Conservation (phyloP, 306 rosid species). For the Sophora flavescens region DNA sequence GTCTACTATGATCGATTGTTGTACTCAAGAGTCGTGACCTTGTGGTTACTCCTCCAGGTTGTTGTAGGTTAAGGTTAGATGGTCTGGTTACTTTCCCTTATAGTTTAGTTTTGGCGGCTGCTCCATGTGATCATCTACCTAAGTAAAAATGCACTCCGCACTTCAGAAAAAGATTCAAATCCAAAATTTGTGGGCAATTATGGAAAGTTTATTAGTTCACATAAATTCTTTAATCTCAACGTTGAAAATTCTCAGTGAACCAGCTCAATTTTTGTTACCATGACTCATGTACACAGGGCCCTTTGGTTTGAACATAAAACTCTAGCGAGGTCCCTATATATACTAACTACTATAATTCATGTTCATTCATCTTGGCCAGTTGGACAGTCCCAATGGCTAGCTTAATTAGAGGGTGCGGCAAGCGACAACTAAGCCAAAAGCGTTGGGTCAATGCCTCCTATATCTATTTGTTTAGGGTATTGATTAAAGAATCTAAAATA, state of each 20-base stretch:
- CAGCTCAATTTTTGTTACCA: not conserved
- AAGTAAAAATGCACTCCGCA: slow-evolving; percentile 1
- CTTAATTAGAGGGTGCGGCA: slow-evolving; percentile 29
- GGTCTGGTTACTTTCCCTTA: too few relatives aligned
- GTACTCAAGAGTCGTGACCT: too few relatives aligned
- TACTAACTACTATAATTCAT: not conserved
- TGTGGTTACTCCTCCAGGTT: too few relatives aligned
- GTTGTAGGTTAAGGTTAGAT: too few relatives aligned
- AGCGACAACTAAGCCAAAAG: slow-evolving; percentile 38
- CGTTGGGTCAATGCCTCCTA: slow-evolving; percentile 50
- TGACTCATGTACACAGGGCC: not conserved
- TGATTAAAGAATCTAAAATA: too few relatives aligned
- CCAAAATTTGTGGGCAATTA: not conserved
- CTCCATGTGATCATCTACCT: not conserved
- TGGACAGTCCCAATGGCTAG: slow-evolving; percentile 39
- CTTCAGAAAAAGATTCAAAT: not conserved
- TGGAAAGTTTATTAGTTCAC: not conserved
- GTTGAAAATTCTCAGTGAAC: not conserved
- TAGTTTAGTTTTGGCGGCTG: not conserved
- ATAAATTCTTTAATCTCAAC: not conserved
- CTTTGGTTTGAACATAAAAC: slow-evolving; percentile 14
- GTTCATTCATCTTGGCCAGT: slow-evolving; percentile 21
- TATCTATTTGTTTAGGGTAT: too few relatives aligned
- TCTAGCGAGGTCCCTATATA: not conserved
- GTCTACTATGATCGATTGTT: too few relatives aligned